Evolutionary conservation across 352 stramenopile genomes (phyloP).

Genomic region (Phytophthora fragariae): DNA sequence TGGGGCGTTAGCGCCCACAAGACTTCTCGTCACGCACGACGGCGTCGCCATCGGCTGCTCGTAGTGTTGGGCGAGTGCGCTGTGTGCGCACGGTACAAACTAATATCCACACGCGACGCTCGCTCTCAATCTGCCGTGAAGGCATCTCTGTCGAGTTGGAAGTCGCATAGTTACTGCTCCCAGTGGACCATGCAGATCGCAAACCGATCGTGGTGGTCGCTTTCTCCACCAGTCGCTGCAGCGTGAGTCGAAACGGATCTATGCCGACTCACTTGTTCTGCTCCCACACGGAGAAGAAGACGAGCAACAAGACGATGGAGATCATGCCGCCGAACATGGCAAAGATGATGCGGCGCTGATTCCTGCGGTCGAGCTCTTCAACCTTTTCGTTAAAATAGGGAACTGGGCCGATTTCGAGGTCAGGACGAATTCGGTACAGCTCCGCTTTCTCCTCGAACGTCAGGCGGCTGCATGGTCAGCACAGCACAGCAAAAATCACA

Average conservation of each 20-base stretch:
- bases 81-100: constrained; percentile 19
- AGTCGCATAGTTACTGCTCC: background rate
- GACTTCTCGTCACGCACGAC: background rate
- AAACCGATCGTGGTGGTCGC: background rate
- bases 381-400: constrained; percentile 73
- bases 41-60: constrained; percentile 4
- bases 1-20: background rate
- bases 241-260: constrained; percentile 18
- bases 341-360: constrained; percentile 75
- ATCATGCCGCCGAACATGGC: constrained; percentile 78
- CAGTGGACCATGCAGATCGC: background rate
- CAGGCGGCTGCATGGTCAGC: constrained; percentile 48
- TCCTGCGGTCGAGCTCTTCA: constrained; percentile 58
- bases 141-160: background rate
- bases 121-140: background rate
- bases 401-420: constrained; percentile 75
- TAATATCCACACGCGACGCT: constrained; percentile 27
- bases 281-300: constrained; percentile 73
- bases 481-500: background rate
- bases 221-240: constrained; percentile 14
- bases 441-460: constrained; percentile 85
- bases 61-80: constrained; percentile 25
- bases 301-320: constrained; percentile 70
- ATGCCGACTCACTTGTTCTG: constrained; percentile 37
- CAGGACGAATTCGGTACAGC: constrained; percentile 82